Conservation (phyloP, 148 eudicot genomes). For the Rheum nobile region DNA sequence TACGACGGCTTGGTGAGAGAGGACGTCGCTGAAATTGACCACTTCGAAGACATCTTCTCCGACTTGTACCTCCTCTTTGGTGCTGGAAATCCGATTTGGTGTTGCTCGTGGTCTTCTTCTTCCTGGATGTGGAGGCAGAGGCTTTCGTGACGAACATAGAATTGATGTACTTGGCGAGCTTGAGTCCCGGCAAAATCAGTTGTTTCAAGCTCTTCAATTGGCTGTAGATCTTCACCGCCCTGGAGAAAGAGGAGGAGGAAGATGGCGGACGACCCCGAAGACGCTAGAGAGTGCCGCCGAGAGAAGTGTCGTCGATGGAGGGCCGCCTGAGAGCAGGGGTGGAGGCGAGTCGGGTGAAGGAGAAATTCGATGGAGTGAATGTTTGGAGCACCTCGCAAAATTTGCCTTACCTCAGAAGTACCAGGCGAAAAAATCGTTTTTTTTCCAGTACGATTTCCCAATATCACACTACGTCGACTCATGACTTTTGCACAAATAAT, state of each 20-base stretch:
- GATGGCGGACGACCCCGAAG: no score
- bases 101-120: slow-evolving; percentile 13
- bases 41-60: slow-evolving; percentile 6
- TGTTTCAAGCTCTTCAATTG: slow-evolving; percentile 63
- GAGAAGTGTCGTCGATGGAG: no score
- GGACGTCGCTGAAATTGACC: not conserved
- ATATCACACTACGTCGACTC: no score
- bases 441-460: no score
- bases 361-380: no score
- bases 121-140: not conserved
- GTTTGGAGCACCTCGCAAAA: no score
- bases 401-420: no score
- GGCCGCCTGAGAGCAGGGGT: no score
- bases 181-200: slow-evolving; percentile 69
- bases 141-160: slow-evolving; percentile 32
- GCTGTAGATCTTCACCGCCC: slow-evolving; percentile 45
- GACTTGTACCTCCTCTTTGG: slow-evolving; percentile 20
- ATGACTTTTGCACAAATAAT: no score
- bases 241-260: slow-evolving; percentile 32
- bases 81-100: not conserved
- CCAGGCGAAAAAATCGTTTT: no score
- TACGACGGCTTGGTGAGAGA: not conserved
- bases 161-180: slow-evolving; percentile 47
- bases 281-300: no score
- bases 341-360: no score